phyloP scores from a whole-genome alignment of 768 basidiomycete species.

The Pisolithus marmoratus region DNA sequence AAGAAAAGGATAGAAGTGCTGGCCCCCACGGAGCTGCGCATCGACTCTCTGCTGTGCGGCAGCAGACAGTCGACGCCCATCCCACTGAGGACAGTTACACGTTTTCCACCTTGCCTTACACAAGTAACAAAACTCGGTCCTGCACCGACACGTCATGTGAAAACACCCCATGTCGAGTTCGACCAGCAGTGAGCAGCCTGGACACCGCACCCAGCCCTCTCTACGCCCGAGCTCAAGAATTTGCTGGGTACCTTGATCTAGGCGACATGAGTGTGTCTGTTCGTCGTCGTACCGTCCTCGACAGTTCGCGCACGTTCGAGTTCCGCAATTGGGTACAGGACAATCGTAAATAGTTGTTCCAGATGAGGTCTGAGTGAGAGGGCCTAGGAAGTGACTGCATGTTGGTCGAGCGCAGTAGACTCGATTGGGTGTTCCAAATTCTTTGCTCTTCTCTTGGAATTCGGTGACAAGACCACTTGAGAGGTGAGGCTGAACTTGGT shows the following conservation, averaged over 20 bases:
- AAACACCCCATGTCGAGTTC: slow-evolving; percentile 34
- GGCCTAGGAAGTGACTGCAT: slow-evolving; percentile 34
- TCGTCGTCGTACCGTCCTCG: slow-evolving; percentile 19
- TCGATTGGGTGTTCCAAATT: slow-evolving; percentile 29
- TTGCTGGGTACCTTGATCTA: slow-evolving; percentile 18
- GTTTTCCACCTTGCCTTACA: slow-evolving; percentile 56
- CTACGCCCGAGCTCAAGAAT: slow-evolving; percentile 22
- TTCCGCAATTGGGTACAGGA: slow-evolving; percentile 12
- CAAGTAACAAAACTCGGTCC: slow-evolving; percentile 39
- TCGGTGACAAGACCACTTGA: slow-evolving; percentile 9
- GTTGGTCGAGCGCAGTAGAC: slow-evolving; percentile 33
- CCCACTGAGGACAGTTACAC: slow-evolving; percentile 63
- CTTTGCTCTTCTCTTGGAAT: slow-evolving; percentile 23
- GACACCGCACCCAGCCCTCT: slow-evolving; percentile 34
- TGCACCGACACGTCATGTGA: slow-evolving; percentile 38
- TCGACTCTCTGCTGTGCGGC: slow-evolving; percentile 44
- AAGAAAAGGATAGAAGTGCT: too few species aligned
- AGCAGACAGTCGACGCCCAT: slow-evolving; percentile 37
- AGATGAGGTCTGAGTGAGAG: slow-evolving; percentile 25
- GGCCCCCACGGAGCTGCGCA: slow-evolving; percentile 22
- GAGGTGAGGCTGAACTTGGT: slow-evolving; percentile 21
- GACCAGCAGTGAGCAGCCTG: slow-evolving; percentile 34
- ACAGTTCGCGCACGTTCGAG: slow-evolving; percentile 21
- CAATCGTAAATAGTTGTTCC: slow-evolving; percentile 13
- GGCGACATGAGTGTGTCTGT: slow-evolving; percentile 20